Base-by-base conservation (phyloP, 352 stramenopile genomes). In the Salisapilia sapeloensis region DNA sequence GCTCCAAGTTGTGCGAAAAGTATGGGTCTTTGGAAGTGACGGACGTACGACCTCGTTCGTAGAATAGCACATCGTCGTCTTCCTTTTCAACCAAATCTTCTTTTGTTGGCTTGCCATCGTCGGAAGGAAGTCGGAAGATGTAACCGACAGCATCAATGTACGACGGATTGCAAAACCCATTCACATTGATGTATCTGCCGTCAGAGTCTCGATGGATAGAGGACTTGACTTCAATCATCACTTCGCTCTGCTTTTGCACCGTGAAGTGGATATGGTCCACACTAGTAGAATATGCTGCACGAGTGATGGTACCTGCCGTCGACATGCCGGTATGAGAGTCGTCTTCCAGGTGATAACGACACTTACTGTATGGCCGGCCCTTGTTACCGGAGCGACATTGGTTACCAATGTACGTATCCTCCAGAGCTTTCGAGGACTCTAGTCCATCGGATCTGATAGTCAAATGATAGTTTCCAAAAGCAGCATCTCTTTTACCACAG, bases 11-110 rank as follows among this genome's bases (percentile, higher is more conserved):
- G 12, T 84, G 46, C 8, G 71, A 77, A 27, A 84, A 32, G 42
- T 62, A 87, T 27, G 72, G 69, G 17, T 83, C 72, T 3, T 66
- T 65, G 25, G 78, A 82, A 44, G 59, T 87, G 29, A 82, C 51
- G 11, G 62, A 67, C 8, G 46, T 45, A 14, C 66, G 63, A n/a
- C n/a, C 59, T 48, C 7, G 28, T 50, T 4, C 56, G 64, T 33
- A 53, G 50, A 2, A 49, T 40, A n/a, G n/a, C n/a, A n/a, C n/a
- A n/a, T n/a, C n/a, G n/a, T n/a, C n/a, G n/a, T n/a, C n/a, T n/a
- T n/a, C n/a, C n/a, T n/a, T n/a, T n/a, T n/a, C n/a, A n/a, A n/a
- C n/a, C n/a, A n/a, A n/a, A n/a, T n/a, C n/a, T n/a, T n/a, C n/a
- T n/a, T n/a, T n/a, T n/a, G n/a, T n/a, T n/a, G n/a, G n/a, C n/a